phyloP scores from a whole-genome alignment of 2,329 filamentous ascomycete species.

The Fusarium sp. region DNA sequence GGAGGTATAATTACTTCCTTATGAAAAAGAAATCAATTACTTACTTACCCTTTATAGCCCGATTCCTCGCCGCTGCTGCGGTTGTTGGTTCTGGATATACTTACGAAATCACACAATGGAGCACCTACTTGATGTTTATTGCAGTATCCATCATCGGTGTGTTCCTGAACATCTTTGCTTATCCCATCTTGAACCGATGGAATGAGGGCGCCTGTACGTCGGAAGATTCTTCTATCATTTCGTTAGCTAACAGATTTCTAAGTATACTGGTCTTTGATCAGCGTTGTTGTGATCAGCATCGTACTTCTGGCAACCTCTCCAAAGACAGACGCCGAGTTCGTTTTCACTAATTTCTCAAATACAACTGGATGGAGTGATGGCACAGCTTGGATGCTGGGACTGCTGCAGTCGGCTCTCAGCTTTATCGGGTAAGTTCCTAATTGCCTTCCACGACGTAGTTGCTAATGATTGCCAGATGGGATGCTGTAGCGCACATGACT shows the following conservation, averaged over 20 bases:
- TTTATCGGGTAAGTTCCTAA: slow-evolving; percentile 46
- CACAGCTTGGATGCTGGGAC: slow-evolving; percentile 60
- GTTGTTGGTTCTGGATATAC: slow-evolving; percentile 55
- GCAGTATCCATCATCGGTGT: slow-evolving; percentile 40
- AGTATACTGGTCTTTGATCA: slow-evolving; percentile 58
- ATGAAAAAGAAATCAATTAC: not conserved
- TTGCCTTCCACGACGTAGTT: accelerated
- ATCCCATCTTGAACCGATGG: slow-evolving; percentile 57
- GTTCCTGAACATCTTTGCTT: slow-evolving; percentile 57
- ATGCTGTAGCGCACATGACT: slow-evolving; percentile 60
- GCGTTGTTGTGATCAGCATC: slow-evolving; percentile 58
- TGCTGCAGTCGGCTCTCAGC: slow-evolving; percentile 56
- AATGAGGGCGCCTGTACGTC: slow-evolving; percentile 55
- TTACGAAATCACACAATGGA: slow-evolving; percentile 56
- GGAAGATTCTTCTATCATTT: not conserved
- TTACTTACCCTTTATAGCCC: slow-evolving; percentile 47
- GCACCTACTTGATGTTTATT: slow-evolving; percentile 59
- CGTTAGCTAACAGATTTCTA: not conserved
- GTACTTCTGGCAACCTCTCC: slow-evolving; percentile 55
- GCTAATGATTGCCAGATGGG: slow-evolving; percentile 50
- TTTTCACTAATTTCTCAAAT: slow-evolving; percentile 61
- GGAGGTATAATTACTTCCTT: slow-evolving; percentile 48
- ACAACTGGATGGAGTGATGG: slow-evolving; percentile 61
- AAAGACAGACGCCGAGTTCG: slow-evolving; percentile 58
- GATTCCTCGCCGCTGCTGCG: slow-evolving; percentile 58